Conservation (phyloP, 2,329 filamentous ascomycete genomes). For the Talaromyces islandicus region DNA sequence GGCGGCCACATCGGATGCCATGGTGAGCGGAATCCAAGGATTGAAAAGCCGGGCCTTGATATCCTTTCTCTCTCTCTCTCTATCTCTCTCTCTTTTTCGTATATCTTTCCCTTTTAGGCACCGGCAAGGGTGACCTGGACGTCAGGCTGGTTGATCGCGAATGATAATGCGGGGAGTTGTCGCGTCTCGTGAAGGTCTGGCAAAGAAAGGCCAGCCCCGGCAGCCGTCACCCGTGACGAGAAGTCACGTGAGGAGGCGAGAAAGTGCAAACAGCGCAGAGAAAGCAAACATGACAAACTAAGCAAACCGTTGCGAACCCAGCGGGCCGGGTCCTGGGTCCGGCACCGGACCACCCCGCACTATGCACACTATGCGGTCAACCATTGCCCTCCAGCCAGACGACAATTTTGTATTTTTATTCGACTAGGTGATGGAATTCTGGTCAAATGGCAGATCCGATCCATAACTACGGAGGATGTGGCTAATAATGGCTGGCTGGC, state of each 20-base stretch:
- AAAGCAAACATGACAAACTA: not conserved
- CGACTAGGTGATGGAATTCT: too few relatives aligned
- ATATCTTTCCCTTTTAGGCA: not conserved
- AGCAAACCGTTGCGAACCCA: not conserved
- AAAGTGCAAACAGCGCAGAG: not conserved
- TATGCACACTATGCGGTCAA: not conserved
- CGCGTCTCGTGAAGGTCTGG: not conserved
- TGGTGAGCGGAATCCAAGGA: conserved; percentile 13
- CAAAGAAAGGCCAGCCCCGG: not conserved
- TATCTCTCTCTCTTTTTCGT: not conserved
- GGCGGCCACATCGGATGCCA: conserved; percentile 36
- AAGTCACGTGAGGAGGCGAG: not conserved
- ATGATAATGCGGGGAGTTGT: not conserved
- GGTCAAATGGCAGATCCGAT: too few relatives aligned
- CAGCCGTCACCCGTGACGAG: not conserved
- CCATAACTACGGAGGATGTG: too few relatives aligned
- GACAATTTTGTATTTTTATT: not conserved
- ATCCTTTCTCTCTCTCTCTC: too few relatives aligned
- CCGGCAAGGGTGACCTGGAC: not conserved
- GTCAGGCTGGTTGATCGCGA: not conserved
- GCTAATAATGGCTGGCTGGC: too few relatives aligned
- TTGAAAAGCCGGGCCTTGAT: not conserved
- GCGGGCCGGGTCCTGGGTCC: not conserved
- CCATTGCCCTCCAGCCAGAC: not conserved
- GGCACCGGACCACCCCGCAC: not conserved